These are phyloP conservation scores for Ichthyophthirius multifiliis DNA, from an alignment of 169 alveolate genomes.

Conservation along the genomic window DNA sequence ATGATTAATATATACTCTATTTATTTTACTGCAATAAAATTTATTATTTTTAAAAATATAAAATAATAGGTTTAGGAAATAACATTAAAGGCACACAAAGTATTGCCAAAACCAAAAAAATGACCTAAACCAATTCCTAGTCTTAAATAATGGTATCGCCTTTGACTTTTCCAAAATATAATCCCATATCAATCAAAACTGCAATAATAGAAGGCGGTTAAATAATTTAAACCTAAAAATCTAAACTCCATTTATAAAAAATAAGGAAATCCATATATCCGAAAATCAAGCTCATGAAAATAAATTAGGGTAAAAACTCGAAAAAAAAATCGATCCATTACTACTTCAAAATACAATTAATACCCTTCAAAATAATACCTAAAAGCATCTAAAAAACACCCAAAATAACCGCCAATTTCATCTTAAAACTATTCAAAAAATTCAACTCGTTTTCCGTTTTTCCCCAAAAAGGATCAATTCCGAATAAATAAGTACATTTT, in stretches of 20 bases:
- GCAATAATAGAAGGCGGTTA: conserved; percentile 93
- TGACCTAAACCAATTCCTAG: too few species aligned
- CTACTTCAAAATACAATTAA: conserved; percentile 90
- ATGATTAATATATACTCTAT: neutral
- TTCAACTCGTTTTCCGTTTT: conserved; percentile 93
- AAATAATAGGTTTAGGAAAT: conserved; percentile 90
- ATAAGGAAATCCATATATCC: conserved; percentile 96
- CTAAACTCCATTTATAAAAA: conserved; percentile 91
- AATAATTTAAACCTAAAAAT: conserved; percentile 45
- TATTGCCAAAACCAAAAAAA: conserved; percentile 70
- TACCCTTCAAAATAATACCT: conserved; percentile 93
- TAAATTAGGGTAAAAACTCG: conserved; percentile 97
- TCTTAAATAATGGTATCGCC: conserved; percentile 37
- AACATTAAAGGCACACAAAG: conserved; percentile 94
- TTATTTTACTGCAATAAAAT: neutral
- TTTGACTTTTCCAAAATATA: conserved; percentile 66
- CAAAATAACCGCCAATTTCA: conserved; percentile 97
- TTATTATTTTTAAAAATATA: too few species aligned
- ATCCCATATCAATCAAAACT: conserved; percentile 93
- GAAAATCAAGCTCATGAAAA: conserved; percentile 91
- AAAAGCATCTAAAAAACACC: conserved; percentile 93
- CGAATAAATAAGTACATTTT: too few species aligned
- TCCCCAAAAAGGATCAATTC: conserved; percentile 98
- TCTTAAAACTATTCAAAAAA: conserved; percentile 95
- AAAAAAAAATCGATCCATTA: conserved; percentile 90